Base-by-base conservation (phyloP, 2,329 filamentous ascomycete genomes). In the Geosmithia putterillii region DNA sequence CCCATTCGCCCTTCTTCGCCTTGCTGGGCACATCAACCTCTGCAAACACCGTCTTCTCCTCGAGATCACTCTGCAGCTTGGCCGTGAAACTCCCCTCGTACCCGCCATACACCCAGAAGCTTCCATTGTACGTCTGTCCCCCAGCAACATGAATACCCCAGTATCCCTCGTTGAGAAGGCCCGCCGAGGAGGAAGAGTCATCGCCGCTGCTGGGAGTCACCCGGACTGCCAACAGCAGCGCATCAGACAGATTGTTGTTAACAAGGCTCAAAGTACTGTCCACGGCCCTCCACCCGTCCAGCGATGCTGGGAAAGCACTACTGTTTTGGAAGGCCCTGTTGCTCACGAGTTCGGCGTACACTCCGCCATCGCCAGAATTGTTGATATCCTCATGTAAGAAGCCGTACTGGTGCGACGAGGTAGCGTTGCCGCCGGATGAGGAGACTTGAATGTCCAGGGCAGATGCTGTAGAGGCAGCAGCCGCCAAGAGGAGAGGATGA, bases 261-360 rank as follows among this genome's bases (percentile, higher is more conserved):
- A 64, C 62, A 44, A 66, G 61, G 48, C 72, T 64, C 32, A 79
- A 52, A 9, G 68, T 65, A 22, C 57, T 61, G 42, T 66, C 65
- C 41, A 72, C 48, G 2, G 67, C 48, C 15, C 56, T 57, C 68
- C 70, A 75, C 15, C 58, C 65, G n/a, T 60, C 58, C 2, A 76
- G 59, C 4, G 62, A 64, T 35, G 62, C 58, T 3, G 65, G 66
- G 46, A 58, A 68, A 15, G 53, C 50, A 18, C 61, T 58, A 46
- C 63, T 68, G 43, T 63, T 64, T 57, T 86, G 82, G 53, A 86
- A 85, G 10, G 80, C 82, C 41, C 80, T 72, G 58, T 86, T 86
- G 42, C 71, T 73, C 45, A 86, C 73, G 44, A 86, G 59, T 54
- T 86, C 81, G 41, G 77, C 81, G 54, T 86, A 86, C 48, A 86